Evolutionary conservation across 441 rosid species (phyloP), one percentile per base, ranked within the genome.

Genomic region (Aleurites moluccanus): DNA sequence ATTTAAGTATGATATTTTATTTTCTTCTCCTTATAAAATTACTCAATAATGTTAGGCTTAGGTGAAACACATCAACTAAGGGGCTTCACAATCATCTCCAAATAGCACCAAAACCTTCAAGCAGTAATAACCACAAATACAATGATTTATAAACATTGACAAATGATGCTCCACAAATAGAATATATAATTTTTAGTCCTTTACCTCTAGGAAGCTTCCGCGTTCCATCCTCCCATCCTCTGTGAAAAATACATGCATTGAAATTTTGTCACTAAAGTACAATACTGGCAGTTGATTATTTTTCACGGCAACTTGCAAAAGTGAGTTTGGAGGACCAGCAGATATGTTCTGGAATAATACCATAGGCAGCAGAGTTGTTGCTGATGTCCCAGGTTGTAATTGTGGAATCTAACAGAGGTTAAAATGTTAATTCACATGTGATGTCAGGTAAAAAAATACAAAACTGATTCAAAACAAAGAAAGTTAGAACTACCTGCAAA

Each of bases 171-270:
- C 21, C 61, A 72, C 56, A 20, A 23, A 44, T 60, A 75, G 28
- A 55, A 53, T n/a, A 70, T 1, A 18, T 25, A n/a, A 40, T 16
- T 25, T 10, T 49, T 20, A n/a, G 20, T 14, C 30, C 50, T 44
- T 85, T 87, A 95, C 99, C 98, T 95, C 99, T 3, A 95, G 98
- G 83, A 95, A 95, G 81, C 83, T 82, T 79, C 90, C 90, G 64
- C 95, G 94, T 81, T 95, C 99, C 98, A 95, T 93, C 84, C 88
- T 86, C 18, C 98, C 99, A 64, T 95, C 98, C 81, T 93, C 98
- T 0, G 86, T 67, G 73, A 93, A 93, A 78, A 95, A 83, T 16
- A 88, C 88, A 72, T 90, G 88, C 82, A 95, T 69, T 65, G 79
- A 57, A 64, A 93, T 84, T 80, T 88, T 93, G 75, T 95, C 99